Evolutionary conservation across 2,329 filamentous ascomycete species (phyloP), one percentile per base, ranked within the genome.

Genomic region (Parafenestella ontariensis): DNA sequence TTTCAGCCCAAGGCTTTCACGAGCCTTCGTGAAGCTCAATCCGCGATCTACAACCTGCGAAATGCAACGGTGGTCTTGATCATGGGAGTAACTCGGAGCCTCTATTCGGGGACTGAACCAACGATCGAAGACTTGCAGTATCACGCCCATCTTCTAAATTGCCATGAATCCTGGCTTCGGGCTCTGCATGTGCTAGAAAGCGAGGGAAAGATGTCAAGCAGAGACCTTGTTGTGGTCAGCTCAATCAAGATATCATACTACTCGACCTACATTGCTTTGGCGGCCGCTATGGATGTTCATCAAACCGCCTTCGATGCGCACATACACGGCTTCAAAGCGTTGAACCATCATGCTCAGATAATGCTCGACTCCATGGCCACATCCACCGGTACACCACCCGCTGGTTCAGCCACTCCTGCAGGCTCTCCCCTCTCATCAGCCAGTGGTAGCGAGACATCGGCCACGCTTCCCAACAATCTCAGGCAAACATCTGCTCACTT

Each of bases 161-260:
- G 31, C 7, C 58, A 61, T 10, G 5, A 21, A 5, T 36, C 24
- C 2, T 63, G 58, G 58, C 21, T 49, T 1, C 15, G 48, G n/a
- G 46, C 45, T 34, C 13, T 61, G n/a, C 11, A n/a, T 13, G 11
- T 5, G 5, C 24, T 58, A 2, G 55, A 58, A 28, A 10, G 5
- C 7, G 46, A n/a, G 13, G 21, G 31, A 40, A n/a, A 20, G 20
- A 26, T 58, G 1, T 56, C 59, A 0, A 26, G 17, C 15, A 49
- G 51, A 41, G 52, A 62, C 6, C 44, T 3, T 2, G 26, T 58
- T 5, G 41, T 47, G n/a, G 44, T 59, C 18, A 64, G 59, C 41
- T 46, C 54, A 5, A 54, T 66, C 9, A 65, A 61, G 34, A 31
- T 61, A 5, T 64, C 49, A 56, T 47, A 58, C 17, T 57, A 64